These are phyloP conservation scores for Trametes polyzona DNA, from an alignment of 1,284 basidiomycete genomes.

Conservation along the genomic window DNA sequence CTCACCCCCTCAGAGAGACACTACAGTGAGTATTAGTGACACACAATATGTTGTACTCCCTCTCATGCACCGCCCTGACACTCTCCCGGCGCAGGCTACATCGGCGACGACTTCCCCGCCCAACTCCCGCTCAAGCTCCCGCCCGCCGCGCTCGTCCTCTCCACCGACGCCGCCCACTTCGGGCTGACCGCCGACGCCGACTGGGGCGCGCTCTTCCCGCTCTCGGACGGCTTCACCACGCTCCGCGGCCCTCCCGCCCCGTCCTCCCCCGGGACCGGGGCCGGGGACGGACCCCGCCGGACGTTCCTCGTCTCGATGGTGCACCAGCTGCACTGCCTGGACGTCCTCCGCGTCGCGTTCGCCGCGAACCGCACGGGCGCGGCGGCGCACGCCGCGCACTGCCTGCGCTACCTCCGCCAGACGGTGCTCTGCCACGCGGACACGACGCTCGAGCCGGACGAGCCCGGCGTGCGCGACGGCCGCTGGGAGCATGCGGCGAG, in stretches of 20 bases:
- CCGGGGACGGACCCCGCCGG: conserved; percentile 18
- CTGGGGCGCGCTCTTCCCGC: conserved; percentile 41
- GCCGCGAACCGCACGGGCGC: conserved; percentile 32
- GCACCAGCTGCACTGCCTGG: conserved; percentile 34
- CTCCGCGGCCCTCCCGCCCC: conserved; percentile 32
- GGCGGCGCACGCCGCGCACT: conserved; percentile 40
- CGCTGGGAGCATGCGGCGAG: conserved; percentile 24
- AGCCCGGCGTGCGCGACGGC: conserved; percentile 28
- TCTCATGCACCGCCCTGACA: background rate
- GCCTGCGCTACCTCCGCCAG: conserved; percentile 44
- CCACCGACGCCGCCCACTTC: conserved; percentile 15
- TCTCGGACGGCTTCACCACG: conserved; percentile 41
- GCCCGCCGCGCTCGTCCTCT: conserved; percentile 15
- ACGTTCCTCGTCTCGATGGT: conserved; percentile 30
- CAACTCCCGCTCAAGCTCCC: conserved; percentile 27
- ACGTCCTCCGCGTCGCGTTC: conserved; percentile 29
- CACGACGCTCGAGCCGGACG: conserved; percentile 43
- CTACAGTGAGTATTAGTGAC: conserved; percentile 7
- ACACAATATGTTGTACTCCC: background rate
- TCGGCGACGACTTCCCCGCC: conserved; percentile 28
- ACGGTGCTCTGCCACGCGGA: conserved; percentile 44
- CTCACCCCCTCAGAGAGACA: background rate
- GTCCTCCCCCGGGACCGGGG: conserved; percentile 36
- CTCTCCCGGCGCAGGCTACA: conserved; percentile 18
- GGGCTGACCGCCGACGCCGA: conserved; percentile 36